Conservation (phyloP, 2,329 filamentous ascomycete species). For the Bipolaris sorokiniana region DNA sequence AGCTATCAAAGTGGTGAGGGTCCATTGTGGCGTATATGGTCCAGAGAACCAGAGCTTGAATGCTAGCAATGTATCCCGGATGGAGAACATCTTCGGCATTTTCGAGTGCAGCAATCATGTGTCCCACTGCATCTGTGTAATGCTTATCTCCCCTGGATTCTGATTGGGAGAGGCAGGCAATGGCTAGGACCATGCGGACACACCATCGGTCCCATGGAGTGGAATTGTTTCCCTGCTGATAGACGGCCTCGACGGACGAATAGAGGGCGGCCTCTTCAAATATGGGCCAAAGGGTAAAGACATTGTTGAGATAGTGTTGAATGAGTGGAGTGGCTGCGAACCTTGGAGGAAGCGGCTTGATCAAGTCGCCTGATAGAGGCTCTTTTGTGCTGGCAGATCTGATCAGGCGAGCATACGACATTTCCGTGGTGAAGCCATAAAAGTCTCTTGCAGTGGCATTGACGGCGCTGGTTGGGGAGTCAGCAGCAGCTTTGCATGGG, state of each 20-base stretch:
- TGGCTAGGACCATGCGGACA: conserved; percentile 86
- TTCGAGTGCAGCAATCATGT: conserved; percentile 71
- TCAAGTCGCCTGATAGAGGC: conserved; percentile 66
- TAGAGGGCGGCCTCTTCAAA: conserved; percentile 82
- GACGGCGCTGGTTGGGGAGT: conserved; percentile 68
- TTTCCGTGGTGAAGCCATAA: conserved; percentile 82
- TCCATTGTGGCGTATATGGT: conserved; percentile 91
- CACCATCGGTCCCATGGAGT: conserved; percentile 78
- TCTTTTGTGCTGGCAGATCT: conserved; percentile 82
- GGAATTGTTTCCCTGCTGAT: conserved; percentile 69
- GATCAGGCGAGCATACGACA: conserved; percentile 90
- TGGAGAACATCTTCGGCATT: conserved; percentile 83
- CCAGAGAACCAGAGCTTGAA: conserved; percentile 84
- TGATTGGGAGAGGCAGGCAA: conserved; percentile 77
- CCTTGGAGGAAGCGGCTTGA: conserved; percentile 71
- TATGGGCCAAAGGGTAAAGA: conserved; percentile 80
- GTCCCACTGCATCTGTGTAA: conserved; percentile 64
- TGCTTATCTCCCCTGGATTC: conserved; percentile 68
- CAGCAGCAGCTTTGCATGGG: conserved; percentile 2
- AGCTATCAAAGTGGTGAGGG: conserved; percentile 88
- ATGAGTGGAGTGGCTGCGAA: conserved; percentile 72
- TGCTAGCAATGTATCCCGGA: conserved; percentile 82
- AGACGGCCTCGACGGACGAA: conserved; percentile 79
- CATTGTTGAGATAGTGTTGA: conserved; percentile 82
- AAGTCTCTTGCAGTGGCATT: conserved; percentile 95